Conservation (phyloP, 2,329 filamentous ascomycete species). For the Diaporthe australafricana region DNA sequence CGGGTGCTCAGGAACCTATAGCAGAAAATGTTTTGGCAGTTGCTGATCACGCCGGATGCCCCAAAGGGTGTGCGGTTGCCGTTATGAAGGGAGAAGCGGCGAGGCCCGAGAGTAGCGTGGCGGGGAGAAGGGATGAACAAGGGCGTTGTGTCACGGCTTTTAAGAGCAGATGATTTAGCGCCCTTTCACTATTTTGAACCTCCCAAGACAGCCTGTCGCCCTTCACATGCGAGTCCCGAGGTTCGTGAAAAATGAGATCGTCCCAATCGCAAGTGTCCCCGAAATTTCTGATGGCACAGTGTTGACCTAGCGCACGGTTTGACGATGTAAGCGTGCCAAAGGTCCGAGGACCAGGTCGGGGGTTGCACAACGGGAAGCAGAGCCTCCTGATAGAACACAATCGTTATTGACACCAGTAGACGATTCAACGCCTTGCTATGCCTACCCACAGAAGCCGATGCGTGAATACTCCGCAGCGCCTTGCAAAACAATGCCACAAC, state of each 20-base stretch:
- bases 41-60: conserved; percentile 19
- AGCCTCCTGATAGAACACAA: not conserved
- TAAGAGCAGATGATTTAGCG: not conserved
- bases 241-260: not conserved
- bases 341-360: not conserved
- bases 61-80: not conserved
- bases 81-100: not conserved
- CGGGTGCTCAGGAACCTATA: not conserved
- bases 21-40: conserved; percentile 3
- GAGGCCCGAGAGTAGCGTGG: not conserved
- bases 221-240: conserved; percentile 4
- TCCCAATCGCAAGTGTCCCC: not conserved
- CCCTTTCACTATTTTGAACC: not conserved
- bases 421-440: conserved; percentile 24
- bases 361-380: not conserved
- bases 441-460: not conserved
- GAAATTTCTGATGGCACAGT: not conserved
- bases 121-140: conserved; percentile 9
- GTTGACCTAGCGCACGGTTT: not conserved
- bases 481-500: not conserved
- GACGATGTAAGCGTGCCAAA: not conserved
- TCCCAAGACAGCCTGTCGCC: not conserved
- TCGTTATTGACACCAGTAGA: not conserved
- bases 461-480: not conserved
- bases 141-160: not conserved